Conservation (phyloP, 2,329 filamentous ascomycete genomes). For the Fusarium subtropicale region DNA sequence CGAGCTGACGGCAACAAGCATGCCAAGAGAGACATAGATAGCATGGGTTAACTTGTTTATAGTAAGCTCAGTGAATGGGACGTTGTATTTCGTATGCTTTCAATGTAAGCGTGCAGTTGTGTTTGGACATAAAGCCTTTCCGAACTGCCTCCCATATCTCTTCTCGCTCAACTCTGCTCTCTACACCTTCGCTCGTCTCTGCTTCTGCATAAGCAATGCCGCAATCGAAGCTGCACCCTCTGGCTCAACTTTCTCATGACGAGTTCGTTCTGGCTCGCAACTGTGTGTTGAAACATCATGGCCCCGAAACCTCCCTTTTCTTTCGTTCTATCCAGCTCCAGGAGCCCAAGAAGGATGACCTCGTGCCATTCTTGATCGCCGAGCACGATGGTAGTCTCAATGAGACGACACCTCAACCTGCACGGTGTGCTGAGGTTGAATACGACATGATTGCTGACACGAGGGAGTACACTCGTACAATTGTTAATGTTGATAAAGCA, state of each 20-base stretch:
- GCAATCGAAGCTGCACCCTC: constrained; percentile 54
- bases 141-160: not conserved
- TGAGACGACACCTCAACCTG: constrained; percentile 50
- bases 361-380: constrained; percentile 68
- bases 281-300: constrained; percentile 53
- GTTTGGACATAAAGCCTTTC: not conserved
- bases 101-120: not conserved
- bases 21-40: not conserved
- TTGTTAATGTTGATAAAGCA: constrained; percentile 54
- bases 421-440: constrained; percentile 60
- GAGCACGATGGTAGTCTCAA: not conserved
- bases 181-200: not conserved
- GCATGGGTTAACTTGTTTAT: not conserved
- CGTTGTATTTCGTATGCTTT: not conserved
- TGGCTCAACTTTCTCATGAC: constrained; percentile 61
- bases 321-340: constrained; percentile 71
- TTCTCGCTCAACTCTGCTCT: not conserved
- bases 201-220: not conserved
- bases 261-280: constrained; percentile 64
- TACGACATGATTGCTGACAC: constrained; percentile 55
- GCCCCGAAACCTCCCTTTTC: constrained; percentile 44
- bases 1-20: not conserved
- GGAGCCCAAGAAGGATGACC: constrained; percentile 69
- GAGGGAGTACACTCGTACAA: constrained; percentile 52
- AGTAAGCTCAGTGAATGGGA: not conserved